A percentile compares a stretch with the other conserved stretches of the same genome.
These are phyloP conservation scores for Entomortierella parvispora DNA, from an alignment of 192 early-diverging fungal genomes.

Conservation along the genomic window DNA sequence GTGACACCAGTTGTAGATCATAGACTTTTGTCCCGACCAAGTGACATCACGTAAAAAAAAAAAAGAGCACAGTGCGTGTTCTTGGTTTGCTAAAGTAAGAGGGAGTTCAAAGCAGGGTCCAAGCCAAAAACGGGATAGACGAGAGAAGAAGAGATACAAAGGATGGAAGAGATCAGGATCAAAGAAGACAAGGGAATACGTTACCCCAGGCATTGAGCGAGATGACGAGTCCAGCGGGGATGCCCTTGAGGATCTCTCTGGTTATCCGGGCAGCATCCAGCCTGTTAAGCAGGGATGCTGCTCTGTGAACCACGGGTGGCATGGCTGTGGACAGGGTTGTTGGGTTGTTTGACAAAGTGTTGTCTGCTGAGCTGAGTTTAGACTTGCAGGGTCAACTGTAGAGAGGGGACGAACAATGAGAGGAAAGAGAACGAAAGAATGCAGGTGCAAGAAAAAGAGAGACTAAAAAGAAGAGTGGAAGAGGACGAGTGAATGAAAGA, in stretches of 20 bases:
- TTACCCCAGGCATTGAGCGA: conserved; percentile 53
- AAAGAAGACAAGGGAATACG: neutral
- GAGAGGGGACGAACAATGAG: neutral
- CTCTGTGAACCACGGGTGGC: neutral
- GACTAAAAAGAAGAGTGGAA: too few relatives aligned
- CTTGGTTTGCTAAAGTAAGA: too few relatives aligned
- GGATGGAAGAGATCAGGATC: too few relatives aligned
- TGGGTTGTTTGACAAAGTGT: neutral
- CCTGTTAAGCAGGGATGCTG: conserved; percentile 14
- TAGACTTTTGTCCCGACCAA: too few relatives aligned
- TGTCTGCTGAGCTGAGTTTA: neutral
- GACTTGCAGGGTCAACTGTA: neutral
- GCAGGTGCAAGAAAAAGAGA: too few relatives aligned
- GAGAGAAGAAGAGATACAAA: neutral
- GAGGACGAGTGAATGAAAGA: too few relatives aligned
- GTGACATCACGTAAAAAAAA: too few relatives aligned
- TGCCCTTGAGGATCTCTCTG: conserved; percentile 33
- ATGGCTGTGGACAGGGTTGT: too few relatives aligned
- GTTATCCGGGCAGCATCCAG: conserved; percentile 9
- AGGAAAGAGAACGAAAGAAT: too few relatives aligned
- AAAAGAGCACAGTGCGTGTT: neutral
- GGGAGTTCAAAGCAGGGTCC: too few relatives aligned
- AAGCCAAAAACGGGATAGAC: neutral
- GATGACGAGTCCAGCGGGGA: conserved; percentile 46
- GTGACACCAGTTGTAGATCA: neutral